phyloP scores from a whole-genome alignment of 202 grass and related monocot species.

The Setaria viridis region DNA sequence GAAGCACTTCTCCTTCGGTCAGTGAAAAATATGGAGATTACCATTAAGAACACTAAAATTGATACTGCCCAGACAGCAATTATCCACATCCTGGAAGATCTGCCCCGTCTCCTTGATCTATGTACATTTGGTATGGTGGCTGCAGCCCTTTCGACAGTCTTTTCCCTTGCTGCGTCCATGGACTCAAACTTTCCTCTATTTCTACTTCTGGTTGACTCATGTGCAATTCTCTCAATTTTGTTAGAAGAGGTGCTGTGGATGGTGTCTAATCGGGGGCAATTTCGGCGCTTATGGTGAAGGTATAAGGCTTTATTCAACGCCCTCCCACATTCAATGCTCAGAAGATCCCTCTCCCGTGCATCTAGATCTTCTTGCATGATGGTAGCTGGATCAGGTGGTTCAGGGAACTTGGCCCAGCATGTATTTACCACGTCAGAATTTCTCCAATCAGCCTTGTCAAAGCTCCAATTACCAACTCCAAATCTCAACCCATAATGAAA shows the following conservation, averaged over 20 bases:
- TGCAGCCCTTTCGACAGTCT: slow-evolving; percentile 31
- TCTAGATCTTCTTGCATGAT: slow-evolving; percentile 52
- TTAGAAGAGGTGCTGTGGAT: slow-evolving; percentile 32
- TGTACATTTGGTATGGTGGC: slow-evolving; percentile 30
- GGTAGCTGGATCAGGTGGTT: slow-evolving; percentile 78
- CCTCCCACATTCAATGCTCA: slow-evolving; percentile 93
- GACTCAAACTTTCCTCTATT: slow-evolving; percentile 37
- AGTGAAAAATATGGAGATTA: slow-evolving; percentile 71
- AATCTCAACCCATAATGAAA: slow-evolving; percentile 98
- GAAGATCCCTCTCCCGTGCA: slow-evolving; percentile 77
- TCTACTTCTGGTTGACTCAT: slow-evolving; percentile 9
- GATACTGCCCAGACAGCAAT: slow-evolving; percentile 74
- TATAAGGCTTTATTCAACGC: slow-evolving; percentile 86
- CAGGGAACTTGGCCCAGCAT: slow-evolving; percentile 92
- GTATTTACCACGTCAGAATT: slow-evolving; percentile 76
- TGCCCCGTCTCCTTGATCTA: slow-evolving; percentile 50
- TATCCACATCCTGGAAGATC: slow-evolving; percentile 65
- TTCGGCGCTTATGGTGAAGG: slow-evolving; percentile 74
- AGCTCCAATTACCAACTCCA: slow-evolving; percentile 94
- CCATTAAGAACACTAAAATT: slow-evolving; percentile 66
- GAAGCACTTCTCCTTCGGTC: slow-evolving; percentile 58
- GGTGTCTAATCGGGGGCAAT: slow-evolving; percentile 56
- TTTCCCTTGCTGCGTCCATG: slow-evolving; percentile 30
- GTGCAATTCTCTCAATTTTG: slow-evolving; percentile 22
- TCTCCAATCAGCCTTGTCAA: slow-evolving; percentile 98